phyloP scores from a whole-genome alignment of 257 asterid genomes.

The Salvia splendens region DNA sequence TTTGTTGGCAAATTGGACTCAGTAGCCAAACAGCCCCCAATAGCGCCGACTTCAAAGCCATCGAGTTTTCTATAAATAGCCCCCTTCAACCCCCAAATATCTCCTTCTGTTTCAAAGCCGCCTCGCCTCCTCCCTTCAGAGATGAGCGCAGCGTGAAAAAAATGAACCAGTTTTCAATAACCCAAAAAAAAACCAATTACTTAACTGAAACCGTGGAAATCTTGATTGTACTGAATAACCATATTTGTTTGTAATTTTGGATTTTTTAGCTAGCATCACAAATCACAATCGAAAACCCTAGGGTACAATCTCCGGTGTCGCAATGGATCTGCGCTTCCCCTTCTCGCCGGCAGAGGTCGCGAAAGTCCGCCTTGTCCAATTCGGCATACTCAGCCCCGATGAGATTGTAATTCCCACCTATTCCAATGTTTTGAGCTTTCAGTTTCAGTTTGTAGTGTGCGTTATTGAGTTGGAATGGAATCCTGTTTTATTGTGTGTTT shows the following conservation, averaged over 20 bases:
- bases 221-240: not conserved
- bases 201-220: not conserved
- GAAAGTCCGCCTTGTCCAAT: constrained; percentile 80
- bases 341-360: constrained; percentile 96
- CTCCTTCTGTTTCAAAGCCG: too few species aligned
- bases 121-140: too few species aligned
- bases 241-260: not conserved
- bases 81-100: too few species aligned
- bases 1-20: too few species aligned
- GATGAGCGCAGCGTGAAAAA: too few species aligned
- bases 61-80: too few species aligned
- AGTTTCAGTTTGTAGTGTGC: not conserved
- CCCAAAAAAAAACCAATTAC: too few species aligned
- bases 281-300: constrained; percentile 37
- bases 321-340: constrained; percentile 88
- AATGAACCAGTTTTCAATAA: too few species aligned
- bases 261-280: not conserved
- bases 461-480: constrained; percentile 9
- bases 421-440: constrained; percentile 1
- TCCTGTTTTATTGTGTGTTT: constrained; percentile 2
- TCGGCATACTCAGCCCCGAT: constrained; percentile 93
- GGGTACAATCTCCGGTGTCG: constrained; percentile 18
- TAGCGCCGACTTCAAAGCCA: too few species aligned
- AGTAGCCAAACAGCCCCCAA: too few species aligned
- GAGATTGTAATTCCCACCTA: constrained; percentile 65